These are phyloP conservation scores for Apium graveolens DNA, from an alignment of 129 eudicot genomes.

Conservation along the genomic window DNA sequence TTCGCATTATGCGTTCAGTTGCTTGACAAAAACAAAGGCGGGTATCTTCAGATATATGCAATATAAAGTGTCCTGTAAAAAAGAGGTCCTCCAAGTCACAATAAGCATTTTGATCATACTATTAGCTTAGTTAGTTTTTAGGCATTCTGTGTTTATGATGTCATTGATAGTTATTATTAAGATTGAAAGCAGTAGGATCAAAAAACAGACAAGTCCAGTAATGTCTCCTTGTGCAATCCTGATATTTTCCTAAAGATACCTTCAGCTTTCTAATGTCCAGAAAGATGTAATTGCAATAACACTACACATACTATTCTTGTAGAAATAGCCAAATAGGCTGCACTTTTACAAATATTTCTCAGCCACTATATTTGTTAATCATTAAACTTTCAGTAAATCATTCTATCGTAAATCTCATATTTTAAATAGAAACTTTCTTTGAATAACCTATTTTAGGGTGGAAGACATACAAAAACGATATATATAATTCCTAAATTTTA, in stretches of 20 bases:
- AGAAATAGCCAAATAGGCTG: background rate
- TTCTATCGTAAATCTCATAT: background rate
- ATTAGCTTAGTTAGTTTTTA: background rate
- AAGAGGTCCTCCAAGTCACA: background rate
- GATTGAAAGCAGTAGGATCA: too few species aligned
- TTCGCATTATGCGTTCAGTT: background rate
- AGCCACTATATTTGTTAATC: background rate
- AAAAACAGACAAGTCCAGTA: background rate
- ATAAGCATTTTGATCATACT: background rate
- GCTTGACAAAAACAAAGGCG: background rate
- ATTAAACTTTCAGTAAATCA: background rate
- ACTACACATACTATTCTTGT: background rate
- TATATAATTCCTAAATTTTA: background rate
- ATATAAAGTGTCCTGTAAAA: background rate
- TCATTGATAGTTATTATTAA: background rate
- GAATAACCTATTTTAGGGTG: background rate
- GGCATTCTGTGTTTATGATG: background rate
- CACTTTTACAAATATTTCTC: background rate
- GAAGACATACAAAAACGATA: background rate
- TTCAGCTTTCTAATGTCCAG: background rate
- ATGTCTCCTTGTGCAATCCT: too few species aligned
- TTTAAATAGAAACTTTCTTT: too few species aligned
- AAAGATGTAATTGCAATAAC: background rate
- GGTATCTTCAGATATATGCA: background rate
- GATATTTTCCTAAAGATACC: too few species aligned